Evolutionary conservation across 208 protist genomes (phyloP).

Genomic region (Trypanosoma congolense): DNA sequence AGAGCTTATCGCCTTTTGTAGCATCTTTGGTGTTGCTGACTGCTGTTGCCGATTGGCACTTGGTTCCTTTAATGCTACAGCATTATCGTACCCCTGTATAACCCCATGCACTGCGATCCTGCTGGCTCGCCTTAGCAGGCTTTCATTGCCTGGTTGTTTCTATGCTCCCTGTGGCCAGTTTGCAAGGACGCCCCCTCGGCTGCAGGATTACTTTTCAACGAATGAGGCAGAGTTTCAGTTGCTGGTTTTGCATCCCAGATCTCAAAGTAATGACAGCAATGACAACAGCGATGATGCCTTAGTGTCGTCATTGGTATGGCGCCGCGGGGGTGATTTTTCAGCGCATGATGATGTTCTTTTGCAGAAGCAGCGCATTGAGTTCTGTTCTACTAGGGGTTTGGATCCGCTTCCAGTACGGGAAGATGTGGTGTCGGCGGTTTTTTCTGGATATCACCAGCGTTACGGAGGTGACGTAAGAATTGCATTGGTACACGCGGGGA

Average conservation of each 20-base stretch:
- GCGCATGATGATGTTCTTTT: conserved; percentile 7
- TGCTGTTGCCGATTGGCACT: conserved; percentile 27
- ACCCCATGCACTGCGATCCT: conserved; percentile 7
- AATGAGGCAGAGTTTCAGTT: conserved; percentile 29
- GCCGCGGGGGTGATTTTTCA: conserved; percentile 23
- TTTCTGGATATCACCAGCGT: conserved; percentile 19
- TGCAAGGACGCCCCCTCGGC: neutral
- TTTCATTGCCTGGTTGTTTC: conserved; percentile 19
- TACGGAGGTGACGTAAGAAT: conserved; percentile 18
- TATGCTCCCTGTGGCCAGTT: conserved; percentile 6
- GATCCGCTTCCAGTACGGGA: conserved; percentile 17
- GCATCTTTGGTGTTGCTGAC: conserved; percentile 17
- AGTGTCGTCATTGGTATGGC: conserved; percentile 19
- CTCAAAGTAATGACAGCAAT: neutral
- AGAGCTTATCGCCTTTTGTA: conserved; percentile 23
- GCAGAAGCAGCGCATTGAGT: conserved; percentile 12
- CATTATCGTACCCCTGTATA: neutral
- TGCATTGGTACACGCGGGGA: conserved; percentile 15
- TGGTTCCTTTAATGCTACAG: conserved; percentile 12
- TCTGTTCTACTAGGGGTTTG: conserved; percentile 1
- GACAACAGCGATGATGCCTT: neutral
- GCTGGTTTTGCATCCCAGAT: conserved; percentile 8
- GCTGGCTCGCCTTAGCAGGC: conserved; percentile 20
- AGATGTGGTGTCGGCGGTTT: conserved; percentile 17
- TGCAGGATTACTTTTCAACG: conserved; percentile 16